Percentiles rank a stretch among this genome's conserved stretches.
phyloP scores from a whole-genome alignment of 2,329 filamentous ascomycete genomes.

The Neonectria punicea region DNA sequence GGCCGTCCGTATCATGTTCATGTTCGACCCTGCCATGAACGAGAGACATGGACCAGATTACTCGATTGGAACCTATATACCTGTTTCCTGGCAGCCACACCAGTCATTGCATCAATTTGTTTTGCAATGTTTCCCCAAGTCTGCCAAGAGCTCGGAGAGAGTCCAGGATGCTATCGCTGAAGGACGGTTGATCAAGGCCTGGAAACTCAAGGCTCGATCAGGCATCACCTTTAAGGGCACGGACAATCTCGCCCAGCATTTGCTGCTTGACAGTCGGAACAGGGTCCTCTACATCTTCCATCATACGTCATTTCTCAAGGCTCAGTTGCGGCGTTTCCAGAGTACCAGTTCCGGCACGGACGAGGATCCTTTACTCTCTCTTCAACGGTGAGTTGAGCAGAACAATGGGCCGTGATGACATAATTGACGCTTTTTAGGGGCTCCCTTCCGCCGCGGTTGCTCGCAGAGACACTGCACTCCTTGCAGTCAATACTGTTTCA shows the following conservation, averaged over 20 bases:
- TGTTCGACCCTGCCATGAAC: background rate
- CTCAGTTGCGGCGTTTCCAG: background rate
- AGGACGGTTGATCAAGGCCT: background rate
- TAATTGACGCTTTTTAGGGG: background rate
- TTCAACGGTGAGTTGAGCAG: background rate
- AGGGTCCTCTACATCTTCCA: slow-evolving; percentile 5
- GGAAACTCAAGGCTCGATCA: slow-evolving; percentile 2
- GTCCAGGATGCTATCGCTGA: background rate
- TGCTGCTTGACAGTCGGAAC: slow-evolving; percentile 2
- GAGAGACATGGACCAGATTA: background rate
- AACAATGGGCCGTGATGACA: background rate
- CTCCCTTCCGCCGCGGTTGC: slow-evolving; percentile 6
- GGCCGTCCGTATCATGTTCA: background rate
- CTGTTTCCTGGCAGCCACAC: background rate
- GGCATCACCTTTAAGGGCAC: slow-evolving; percentile 3
- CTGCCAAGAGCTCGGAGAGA: background rate
- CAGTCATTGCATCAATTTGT: background rate
- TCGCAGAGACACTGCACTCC: slow-evolving; percentile 15
- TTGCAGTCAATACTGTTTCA: slow-evolving; percentile 9
- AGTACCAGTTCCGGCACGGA: background rate
- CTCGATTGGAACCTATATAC: background rate
- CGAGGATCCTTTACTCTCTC: background rate
- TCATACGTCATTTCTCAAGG: slow-evolving; percentile 6
- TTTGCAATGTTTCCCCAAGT: background rate
- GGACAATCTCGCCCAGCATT: slow-evolving; percentile 5